Conservation (phyloP, 352 stramenopile species). For the Phytophthora tentaculata region DNA sequence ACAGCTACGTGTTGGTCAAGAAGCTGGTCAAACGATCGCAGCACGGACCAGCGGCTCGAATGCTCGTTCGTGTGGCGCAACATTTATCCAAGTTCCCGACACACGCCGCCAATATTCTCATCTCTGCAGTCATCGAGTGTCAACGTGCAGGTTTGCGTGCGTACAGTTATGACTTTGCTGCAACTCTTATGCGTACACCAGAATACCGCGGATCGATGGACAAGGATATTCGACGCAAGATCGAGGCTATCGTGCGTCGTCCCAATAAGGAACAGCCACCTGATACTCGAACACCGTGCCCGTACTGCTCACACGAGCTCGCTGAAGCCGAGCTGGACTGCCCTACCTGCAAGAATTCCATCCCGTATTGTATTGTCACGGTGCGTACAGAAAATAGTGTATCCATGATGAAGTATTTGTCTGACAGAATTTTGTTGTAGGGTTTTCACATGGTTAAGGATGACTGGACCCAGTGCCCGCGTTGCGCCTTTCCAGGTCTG, state of each 20-base stretch:
- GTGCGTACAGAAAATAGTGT: conserved; percentile 35
- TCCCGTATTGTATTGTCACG: conserved; percentile 94
- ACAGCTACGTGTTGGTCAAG: conserved; percentile 95
- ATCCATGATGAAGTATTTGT: not conserved
- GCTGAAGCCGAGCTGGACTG: conserved; percentile 91
- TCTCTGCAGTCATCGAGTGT: conserved; percentile 94
- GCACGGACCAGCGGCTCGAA: conserved; percentile 84
- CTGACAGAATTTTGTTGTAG: conserved; percentile 34
- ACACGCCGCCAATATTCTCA: conserved; percentile 92
- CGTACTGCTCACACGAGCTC: conserved; percentile 82
- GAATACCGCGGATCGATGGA: conserved; percentile 90
- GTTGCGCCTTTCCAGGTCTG: conserved; percentile 89
- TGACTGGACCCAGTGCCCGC: conserved; percentile 92
- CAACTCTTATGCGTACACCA: conserved; percentile 86
- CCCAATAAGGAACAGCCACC: conserved; percentile 89
- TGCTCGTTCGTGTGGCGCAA: conserved; percentile 91
- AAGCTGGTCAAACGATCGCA: conserved; percentile 91
- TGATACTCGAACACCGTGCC: conserved; percentile 79
- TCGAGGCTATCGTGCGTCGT: conserved; percentile 94
- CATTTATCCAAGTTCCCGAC: conserved; percentile 94
- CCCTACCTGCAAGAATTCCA: conserved; percentile 90
- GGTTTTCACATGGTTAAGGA: conserved; percentile 94
- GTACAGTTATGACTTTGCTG: conserved; percentile 93
- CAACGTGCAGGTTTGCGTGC: conserved; percentile 90
- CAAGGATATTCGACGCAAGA: conserved; percentile 93